Conservation (phyloP, 257 asterid species). For the Cruciata laevipes region DNA sequence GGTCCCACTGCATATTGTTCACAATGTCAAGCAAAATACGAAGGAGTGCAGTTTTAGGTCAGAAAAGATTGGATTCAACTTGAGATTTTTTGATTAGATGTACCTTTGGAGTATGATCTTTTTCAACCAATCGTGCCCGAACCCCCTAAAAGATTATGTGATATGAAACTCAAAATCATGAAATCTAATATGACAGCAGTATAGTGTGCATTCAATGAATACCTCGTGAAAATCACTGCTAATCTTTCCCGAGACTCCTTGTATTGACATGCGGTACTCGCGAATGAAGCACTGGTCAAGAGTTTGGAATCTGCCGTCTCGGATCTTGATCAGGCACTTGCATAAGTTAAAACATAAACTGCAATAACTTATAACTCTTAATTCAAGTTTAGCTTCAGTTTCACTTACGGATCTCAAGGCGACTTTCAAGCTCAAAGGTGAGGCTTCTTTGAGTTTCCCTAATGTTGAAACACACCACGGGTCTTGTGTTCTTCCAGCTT, state of each 20-base stretch:
- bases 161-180: constrained; percentile 4
- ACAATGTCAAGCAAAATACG: background rate
- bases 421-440: constrained; percentile 94
- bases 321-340: constrained; percentile 48
- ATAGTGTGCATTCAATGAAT: constrained; percentile 10
- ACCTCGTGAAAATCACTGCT: constrained; percentile 74
- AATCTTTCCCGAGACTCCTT: constrained; percentile 59
- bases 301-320: constrained; percentile 85
- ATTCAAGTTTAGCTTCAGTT: background rate
- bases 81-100: constrained; percentile 9
- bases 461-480: constrained; percentile 59
- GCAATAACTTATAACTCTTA: background rate
- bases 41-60: background rate
- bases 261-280: constrained; percentile 88
- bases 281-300: constrained; percentile 84
- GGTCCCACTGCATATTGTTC: constrained; percentile 74
- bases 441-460: constrained; percentile 62
- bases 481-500: constrained; percentile 65
- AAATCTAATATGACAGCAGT: constrained; percentile 5
- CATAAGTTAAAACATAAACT: constrained; percentile 7
- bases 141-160: constrained; percentile 53
- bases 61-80: background rate
- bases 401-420: constrained; percentile 82
- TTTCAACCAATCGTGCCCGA: constrained; percentile 72
- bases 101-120: constrained; percentile 83